These are phyloP conservation scores for Erysiphe neolycopersici DNA, from an alignment of 2,329 filamentous ascomycete species.

Conservation along the genomic window DNA sequence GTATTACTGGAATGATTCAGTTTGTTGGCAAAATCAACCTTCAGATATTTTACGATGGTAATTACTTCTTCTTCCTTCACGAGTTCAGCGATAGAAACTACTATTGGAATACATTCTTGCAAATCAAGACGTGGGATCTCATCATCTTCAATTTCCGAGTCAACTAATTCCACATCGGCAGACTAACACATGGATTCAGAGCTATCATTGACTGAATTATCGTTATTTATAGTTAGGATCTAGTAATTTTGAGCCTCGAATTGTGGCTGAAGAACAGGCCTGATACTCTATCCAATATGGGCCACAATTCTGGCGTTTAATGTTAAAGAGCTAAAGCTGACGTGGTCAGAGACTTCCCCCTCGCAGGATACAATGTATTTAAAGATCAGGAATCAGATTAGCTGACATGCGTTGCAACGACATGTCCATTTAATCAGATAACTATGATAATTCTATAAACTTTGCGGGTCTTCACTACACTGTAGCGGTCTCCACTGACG, in stretches of 20 bases:
- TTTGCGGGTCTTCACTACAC: background rate
- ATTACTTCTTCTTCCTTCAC: background rate
- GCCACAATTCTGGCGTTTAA: background rate
- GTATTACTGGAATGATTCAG: background rate
- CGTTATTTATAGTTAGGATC: background rate
- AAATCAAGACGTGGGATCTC: background rate
- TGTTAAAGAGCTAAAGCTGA: background rate
- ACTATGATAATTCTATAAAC: background rate
- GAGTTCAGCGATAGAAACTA: background rate
- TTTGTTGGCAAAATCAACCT: background rate
- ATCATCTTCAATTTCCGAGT: background rate
- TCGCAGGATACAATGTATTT: background rate
- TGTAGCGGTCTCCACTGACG: background rate
- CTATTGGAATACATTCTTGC: background rate
- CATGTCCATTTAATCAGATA: background rate
- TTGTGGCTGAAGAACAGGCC: background rate
- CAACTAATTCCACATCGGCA: background rate
- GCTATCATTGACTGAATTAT: background rate
- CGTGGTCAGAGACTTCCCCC: background rate
- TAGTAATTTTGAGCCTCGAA: background rate
- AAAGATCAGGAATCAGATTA: background rate
- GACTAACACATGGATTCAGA: background rate
- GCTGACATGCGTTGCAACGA: background rate
- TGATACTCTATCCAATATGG: background rate
- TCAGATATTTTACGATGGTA: background rate